phyloP scores from a whole-genome alignment of 305 asterid species.

The Withania somnifera region DNA sequence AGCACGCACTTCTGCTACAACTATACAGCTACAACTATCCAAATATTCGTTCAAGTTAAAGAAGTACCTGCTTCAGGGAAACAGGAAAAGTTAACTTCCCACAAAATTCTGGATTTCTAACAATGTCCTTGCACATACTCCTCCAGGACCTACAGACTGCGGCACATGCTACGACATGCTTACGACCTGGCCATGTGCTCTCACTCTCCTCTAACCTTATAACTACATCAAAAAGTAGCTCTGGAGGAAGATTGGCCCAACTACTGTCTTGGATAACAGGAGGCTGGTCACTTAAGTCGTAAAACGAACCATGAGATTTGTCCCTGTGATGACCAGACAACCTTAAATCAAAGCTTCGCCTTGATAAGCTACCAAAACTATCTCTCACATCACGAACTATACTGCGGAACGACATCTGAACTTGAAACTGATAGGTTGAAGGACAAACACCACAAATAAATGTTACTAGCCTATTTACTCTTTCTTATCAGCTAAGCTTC shows the following conservation, averaged over 20 bases:
- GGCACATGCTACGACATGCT: constrained; percentile 78
- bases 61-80: constrained; percentile 76
- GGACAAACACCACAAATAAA: constrained; percentile 5
- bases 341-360: constrained; percentile 75
- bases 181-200: constrained; percentile 83
- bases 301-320: constrained; percentile 68
- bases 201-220: constrained; percentile 92
- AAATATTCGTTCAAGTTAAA: neutral
- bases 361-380: constrained; percentile 78
- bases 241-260: constrained; percentile 97
- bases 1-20: neutral
- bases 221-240: constrained; percentile 77
- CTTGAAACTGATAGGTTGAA: constrained; percentile 11
- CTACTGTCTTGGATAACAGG: constrained; percentile 56
- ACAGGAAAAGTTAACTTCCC: constrained; percentile 94
- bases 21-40: too few relatives aligned
- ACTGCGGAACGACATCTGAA: constrained; percentile 82
- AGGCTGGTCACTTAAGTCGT: constrained; percentile 49
- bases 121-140: constrained; percentile 82
- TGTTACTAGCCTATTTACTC: constrained; percentile 7
- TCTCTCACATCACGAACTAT: constrained; percentile 82
- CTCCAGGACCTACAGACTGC: constrained; percentile 96
- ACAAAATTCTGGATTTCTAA: constrained; percentile 57
- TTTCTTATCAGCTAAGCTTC: neutral
- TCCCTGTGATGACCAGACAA: constrained; percentile 64